These are phyloP conservation scores for Aspergillus indologenus DNA, from an alignment of 495 filamentous ascomycete species.

Conservation along the genomic window DNA sequence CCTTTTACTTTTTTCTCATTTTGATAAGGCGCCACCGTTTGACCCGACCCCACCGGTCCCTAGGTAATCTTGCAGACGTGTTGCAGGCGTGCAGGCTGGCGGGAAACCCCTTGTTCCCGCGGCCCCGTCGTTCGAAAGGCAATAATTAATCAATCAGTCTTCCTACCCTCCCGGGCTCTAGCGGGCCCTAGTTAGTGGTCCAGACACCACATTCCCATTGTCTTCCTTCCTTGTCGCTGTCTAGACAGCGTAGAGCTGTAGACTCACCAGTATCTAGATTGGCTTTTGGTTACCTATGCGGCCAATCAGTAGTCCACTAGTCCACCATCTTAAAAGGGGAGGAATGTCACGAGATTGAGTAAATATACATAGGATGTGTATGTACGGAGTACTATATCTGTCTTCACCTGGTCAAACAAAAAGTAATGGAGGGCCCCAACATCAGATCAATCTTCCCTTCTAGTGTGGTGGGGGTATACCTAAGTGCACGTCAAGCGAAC, in stretches of 20 bases:
- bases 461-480: not conserved
- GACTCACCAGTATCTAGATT: too few species aligned
- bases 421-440: not conserved
- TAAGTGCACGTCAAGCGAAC: constrained; percentile 9
- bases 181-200: too few species aligned
- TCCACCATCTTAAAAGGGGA: too few species aligned
- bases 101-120: constrained; percentile 23
- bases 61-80: constrained; percentile 30
- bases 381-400: too few species aligned
- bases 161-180: too few species aligned
- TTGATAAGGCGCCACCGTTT: constrained; percentile 22
- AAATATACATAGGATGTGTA: too few species aligned
- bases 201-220: not conserved
- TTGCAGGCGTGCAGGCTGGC: constrained; percentile 11
- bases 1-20: too few species aligned
- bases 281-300: too few species aligned
- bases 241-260: not conserved
- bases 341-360: too few species aligned
- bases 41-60: constrained; percentile 22
- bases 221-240: too few species aligned
- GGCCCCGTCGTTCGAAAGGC: constrained; percentile 28
- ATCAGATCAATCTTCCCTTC: not conserved
- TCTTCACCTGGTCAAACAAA: too few species aligned
- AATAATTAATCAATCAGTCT: constrained; percentile 3
- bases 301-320: too few species aligned